Evolutionary conservation across 495 filamentous ascomycete species (phyloP).

Genomic region (Neurospora hispaniola): DNA sequence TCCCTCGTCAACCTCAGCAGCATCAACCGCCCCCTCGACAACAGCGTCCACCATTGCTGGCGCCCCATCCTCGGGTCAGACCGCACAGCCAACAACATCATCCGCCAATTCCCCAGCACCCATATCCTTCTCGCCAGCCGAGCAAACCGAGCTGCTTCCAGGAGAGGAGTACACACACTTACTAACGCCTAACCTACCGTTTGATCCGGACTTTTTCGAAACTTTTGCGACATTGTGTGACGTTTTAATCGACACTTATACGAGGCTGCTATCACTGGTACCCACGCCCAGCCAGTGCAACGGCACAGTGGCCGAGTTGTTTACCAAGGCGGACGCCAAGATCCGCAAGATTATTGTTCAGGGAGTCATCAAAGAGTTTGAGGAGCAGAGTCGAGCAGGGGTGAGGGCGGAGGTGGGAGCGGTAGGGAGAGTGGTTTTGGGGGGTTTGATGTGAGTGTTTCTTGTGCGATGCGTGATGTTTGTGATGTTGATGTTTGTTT

Average conservation of each 20-base stretch:
- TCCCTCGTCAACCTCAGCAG: slow-evolving; percentile 15
- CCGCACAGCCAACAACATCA: background rate
- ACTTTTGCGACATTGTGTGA: slow-evolving; percentile 97
- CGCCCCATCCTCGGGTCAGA: background rate
- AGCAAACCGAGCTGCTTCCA: slow-evolving; percentile 40
- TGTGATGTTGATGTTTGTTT: background rate
- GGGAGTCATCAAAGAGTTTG: slow-evolving; percentile 82
- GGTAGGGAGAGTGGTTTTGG: slow-evolving; percentile 79
- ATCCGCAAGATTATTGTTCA: slow-evolving; percentile 79
- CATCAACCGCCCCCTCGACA: slow-evolving; percentile 23
- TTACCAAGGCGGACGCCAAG: slow-evolving; percentile 78
- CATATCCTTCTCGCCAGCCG: slow-evolving; percentile 35
- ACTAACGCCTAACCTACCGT: slow-evolving; percentile 83
- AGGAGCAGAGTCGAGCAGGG: slow-evolving; percentile 65
- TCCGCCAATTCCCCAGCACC: slow-evolving; percentile 18
- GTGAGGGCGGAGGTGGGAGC: slow-evolving; percentile 72
- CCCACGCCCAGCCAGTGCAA: slow-evolving; percentile 51
- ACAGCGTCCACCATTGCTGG: background rate
- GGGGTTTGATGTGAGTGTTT: slow-evolving; percentile 62
- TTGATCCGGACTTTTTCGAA: slow-evolving; percentile 95
- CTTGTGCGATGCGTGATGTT: background rate
- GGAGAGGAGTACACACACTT: slow-evolving; percentile 84
- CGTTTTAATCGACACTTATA: slow-evolving; percentile 87
- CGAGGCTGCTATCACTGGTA: slow-evolving; percentile 61
- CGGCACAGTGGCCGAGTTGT: slow-evolving; percentile 61